A percentile compares a stretch with the other conserved stretches of the same genome.
These are phyloP conservation scores for Ophiostoma triangulosporum DNA, from an alignment of 2,329 filamentous ascomycete species.

Conservation along the genomic window DNA sequence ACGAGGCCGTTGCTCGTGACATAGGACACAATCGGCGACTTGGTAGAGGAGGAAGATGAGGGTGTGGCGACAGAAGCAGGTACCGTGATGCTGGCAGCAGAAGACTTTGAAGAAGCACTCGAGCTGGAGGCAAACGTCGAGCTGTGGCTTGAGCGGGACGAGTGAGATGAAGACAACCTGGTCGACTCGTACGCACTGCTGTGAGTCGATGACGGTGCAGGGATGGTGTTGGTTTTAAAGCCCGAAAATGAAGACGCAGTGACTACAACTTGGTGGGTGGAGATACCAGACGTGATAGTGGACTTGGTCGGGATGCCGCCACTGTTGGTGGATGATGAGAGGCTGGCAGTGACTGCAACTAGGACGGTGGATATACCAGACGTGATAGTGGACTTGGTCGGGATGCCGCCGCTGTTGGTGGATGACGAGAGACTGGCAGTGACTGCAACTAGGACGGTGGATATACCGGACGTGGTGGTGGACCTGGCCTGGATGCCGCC, in stretches of 20 bases:
- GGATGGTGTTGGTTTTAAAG: too few relatives aligned
- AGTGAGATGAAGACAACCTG: too few relatives aligned
- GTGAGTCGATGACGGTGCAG: too few relatives aligned
- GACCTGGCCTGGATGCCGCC: background rate
- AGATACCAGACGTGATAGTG: too few relatives aligned
- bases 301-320: background rate
- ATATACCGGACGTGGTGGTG: background rate
- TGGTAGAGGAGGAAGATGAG: background rate
- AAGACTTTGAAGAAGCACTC: background rate
- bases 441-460: background rate
- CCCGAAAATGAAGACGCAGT: too few relatives aligned
- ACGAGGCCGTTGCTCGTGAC: conserved; percentile 24
- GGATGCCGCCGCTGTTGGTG: background rate
- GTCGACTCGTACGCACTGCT: too few relatives aligned
- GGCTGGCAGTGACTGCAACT: too few relatives aligned
- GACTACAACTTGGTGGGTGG: too few relatives aligned
- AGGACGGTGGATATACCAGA: too few relatives aligned
- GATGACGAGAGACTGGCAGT: background rate
- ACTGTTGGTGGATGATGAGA: background rate
- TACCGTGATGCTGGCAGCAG: too few relatives aligned
- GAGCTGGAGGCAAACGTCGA: background rate
- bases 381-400: too few relatives aligned
- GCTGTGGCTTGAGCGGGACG: background rate
- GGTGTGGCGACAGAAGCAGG: background rate
- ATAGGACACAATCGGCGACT: background rate